Evolutionary conservation across 2,329 filamentous ascomycete genomes (phyloP).

Genomic region (Fusarium cicatricum): DNA sequence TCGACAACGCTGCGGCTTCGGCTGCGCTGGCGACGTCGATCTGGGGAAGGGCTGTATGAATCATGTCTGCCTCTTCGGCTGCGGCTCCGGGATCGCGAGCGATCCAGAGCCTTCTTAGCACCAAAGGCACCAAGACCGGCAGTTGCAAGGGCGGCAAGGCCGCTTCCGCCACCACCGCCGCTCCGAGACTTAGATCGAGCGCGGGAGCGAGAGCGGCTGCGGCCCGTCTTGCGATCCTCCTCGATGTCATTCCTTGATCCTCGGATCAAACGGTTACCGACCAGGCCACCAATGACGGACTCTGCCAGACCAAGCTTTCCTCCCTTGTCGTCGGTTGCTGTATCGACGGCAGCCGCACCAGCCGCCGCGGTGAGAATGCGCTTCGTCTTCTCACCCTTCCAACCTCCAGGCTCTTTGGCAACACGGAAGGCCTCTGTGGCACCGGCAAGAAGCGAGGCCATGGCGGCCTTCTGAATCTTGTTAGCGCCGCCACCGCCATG

Average conservation of each 20-base stretch:
- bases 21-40: constrained; percentile 56
- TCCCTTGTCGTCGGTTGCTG: constrained; percentile 74
- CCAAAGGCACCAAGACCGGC: constrained; percentile 68
- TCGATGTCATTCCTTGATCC: constrained; percentile 75
- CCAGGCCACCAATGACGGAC: constrained; percentile 86
- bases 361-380: constrained; percentile 88
- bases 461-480: constrained; percentile 85
- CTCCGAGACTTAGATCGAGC: constrained; percentile 62
- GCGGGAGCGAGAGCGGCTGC: constrained; percentile 75
- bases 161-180: constrained; percentile 51
- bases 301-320: constrained; percentile 87
- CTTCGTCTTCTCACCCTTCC: constrained; percentile 91
- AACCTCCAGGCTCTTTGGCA: constrained; percentile 86
- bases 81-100: constrained; percentile 63
- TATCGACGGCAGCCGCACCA: constrained; percentile 86
- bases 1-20: constrained; percentile 74
- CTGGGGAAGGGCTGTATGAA: constrained; percentile 54
- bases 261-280: constrained; percentile 86
- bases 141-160: constrained; percentile 70
- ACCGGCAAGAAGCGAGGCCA: constrained; percentile 88
- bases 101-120: constrained; percentile 66
- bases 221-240: constrained; percentile 65
- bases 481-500: constrained; percentile 54
- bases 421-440: constrained; percentile 92
- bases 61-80: constrained; percentile 61